Base-by-base conservation (phyloP, 768 basidiomycete genomes). In the Tulasnella calospora region DNA sequence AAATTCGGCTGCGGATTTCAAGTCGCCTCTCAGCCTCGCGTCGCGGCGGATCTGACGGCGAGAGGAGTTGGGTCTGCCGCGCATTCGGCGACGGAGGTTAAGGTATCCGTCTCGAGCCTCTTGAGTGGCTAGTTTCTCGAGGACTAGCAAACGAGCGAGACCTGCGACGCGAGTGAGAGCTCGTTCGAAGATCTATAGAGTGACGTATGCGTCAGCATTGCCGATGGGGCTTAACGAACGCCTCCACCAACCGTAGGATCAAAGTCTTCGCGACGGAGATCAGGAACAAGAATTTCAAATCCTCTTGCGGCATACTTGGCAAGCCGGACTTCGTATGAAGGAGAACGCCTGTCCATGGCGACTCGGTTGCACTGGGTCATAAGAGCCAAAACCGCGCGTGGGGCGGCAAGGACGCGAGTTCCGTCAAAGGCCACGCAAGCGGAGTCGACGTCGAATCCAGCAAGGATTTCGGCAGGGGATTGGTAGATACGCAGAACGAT, bases 391-490 rank as follows among this genome's bases (percentile, higher is more conserved):
- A 91, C 86, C 15, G 89, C 87, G 10, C 90, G 86, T 1, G 90
- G 90, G 79, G 88, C 90, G 6, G 88, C 89, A 85, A 87, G 89
- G 19, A 91, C 88, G n/a, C 86, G 88, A 73, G 84, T 79, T 78
- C 88, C 88, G 80, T 89, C 86, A 74, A 85, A 91, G 1, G 88
- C 87, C 74, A 88, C 89, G 83, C 89, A 90, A 6, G 90, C 89
- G 0, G 88, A 89, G 79, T 92, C 90, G 67, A 92, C 87, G 80
- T 92, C 90, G 80, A 92, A 92, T 12, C 90, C 90, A 7, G 90
- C 89, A 0, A 92, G 85, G 75, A 92, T 86, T 81, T 92, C 90
- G 0, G 90, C 90, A 23, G 90, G 90, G 46, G 89, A 90, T 19
- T 83, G 85, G 80, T 91, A 92, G 0, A 92, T 85, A 27, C 90